Evolutionary conservation across 805 yeast species (phyloP).

Genomic region (Candida maltosa): DNA sequence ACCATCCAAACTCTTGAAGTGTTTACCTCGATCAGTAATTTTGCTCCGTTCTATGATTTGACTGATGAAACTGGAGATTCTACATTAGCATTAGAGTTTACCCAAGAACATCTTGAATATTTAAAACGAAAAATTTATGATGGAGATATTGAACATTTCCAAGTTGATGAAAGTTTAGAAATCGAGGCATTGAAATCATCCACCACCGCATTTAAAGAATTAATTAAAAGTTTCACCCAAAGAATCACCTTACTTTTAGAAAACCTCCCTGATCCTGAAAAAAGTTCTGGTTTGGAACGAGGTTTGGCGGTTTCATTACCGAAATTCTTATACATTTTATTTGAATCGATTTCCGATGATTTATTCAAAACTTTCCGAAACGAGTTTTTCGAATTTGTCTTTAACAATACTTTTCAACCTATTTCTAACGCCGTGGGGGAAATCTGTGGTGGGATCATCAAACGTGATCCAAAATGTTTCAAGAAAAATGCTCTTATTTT

Average conservation of each 20-base stretch:
- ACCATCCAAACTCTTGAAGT: slow-evolving; percentile 67
- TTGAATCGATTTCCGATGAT: slow-evolving; percentile 61
- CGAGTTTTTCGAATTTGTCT: slow-evolving; percentile 53
- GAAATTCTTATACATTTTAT: slow-evolving; percentile 33
- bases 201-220: slow-evolving; percentile 62
- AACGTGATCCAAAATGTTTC: slow-evolving; percentile 54
- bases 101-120: slow-evolving; percentile 59
- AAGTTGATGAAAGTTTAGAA: slow-evolving; percentile 43
- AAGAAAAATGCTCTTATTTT: slow-evolving; percentile 43
- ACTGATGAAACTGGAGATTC: slow-evolving; percentile 42
- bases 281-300: slow-evolving; percentile 49
- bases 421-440: slow-evolving; percentile 68
- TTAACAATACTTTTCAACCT: slow-evolving; percentile 55
- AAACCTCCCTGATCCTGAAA: slow-evolving; percentile 58
- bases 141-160: slow-evolving; percentile 20
- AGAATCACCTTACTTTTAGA: slow-evolving; percentile 65
- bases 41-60: slow-evolving; percentile 68
- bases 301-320: slow-evolving; percentile 37
- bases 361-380: slow-evolving; percentile 45
- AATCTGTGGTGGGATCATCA: slow-evolving; percentile 68
- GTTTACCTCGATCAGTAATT: slow-evolving; percentile 66
- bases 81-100: slow-evolving; percentile 47
- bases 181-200: slow-evolving; percentile 66
- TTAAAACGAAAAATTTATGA: slow-evolving; percentile 43
- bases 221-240: slow-evolving; percentile 54